Conservation (phyloP, 495 filamentous ascomycete genomes). For the Aspergillus nidulans region DNA sequence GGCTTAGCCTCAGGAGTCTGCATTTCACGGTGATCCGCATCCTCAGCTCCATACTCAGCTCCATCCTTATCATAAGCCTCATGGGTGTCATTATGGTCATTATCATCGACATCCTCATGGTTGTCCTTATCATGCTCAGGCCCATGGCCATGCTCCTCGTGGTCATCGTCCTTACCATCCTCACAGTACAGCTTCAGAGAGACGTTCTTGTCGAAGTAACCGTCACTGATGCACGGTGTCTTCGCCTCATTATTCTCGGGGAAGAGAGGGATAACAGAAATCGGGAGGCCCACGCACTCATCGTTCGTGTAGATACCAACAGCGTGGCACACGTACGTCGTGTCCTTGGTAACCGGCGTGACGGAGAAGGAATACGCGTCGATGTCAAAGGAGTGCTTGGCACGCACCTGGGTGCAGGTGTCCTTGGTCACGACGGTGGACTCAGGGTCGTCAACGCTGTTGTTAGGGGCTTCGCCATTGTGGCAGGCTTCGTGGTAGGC, state of each 20-base stretch:
- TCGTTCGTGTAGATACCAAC: constrained; percentile 13
- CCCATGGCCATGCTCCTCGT: neutral
- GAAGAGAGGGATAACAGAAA: constrained; percentile 10
- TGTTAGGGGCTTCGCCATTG: constrained; percentile 1
- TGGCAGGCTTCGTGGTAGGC: constrained; percentile 9
- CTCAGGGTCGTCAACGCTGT: neutral
- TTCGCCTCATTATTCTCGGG: neutral
- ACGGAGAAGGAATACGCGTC: constrained; percentile 15
- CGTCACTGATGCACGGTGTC: constrained; percentile 6
- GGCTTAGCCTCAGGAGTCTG: neutral
- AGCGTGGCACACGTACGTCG: constrained; percentile 6
- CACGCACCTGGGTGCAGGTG: neutral
- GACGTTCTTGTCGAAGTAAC: constrained; percentile 8
- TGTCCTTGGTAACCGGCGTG: constrained; percentile 8
- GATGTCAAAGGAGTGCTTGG: constrained; percentile 13
- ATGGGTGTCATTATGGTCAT: neutral
- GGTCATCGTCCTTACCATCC: neutral
- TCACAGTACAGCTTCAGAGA: constrained; percentile 11
- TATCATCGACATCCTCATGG: neutral
- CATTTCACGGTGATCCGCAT: neutral
- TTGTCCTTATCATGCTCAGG: neutral
- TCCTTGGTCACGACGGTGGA: constrained; percentile 1
- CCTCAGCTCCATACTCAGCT: neutral
- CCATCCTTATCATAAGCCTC: neutral
- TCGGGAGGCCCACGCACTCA: constrained; percentile 10